phyloP scores from a whole-genome alignment of 306 rosid genomes.

The Pachyrhizus erosus region DNA sequence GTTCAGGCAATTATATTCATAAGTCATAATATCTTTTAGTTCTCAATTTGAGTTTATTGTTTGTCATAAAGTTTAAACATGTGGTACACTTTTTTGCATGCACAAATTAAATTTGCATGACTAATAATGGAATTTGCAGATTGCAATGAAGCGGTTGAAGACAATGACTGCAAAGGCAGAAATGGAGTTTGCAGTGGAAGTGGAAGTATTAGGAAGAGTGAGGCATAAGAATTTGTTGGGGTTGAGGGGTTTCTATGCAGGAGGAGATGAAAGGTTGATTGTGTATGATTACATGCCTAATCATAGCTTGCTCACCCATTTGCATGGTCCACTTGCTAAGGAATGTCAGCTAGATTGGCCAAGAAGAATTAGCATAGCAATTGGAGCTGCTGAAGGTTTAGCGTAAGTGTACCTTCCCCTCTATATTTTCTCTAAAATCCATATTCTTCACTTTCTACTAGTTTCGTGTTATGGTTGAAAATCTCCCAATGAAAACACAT shows the following conservation, averaged over 20 bases:
- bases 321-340: constrained; percentile 71
- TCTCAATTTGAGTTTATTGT: not conserved
- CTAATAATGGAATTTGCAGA: constrained; percentile 44
- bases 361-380: constrained; percentile 64
- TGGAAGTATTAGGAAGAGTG: constrained; percentile 86
- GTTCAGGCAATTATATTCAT: constrained; percentile 51
- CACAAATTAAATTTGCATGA: not conserved
- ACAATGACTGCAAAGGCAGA: constrained; percentile 77
- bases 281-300: constrained; percentile 88
- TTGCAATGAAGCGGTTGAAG: constrained; percentile 81
- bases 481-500: not conserved
- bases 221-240: constrained; percentile 78
- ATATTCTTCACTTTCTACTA: not conserved
- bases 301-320: constrained; percentile 77
- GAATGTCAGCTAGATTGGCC: constrained; percentile 72
- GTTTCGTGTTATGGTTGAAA: not conserved
- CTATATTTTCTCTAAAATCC: too few relatives aligned
- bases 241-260: constrained; percentile 78
- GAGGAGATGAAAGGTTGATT: constrained; percentile 80
- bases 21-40: not conserved
- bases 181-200: constrained; percentile 93
- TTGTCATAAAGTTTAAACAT: not conserved
- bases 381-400: constrained; percentile 82
- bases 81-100: not conserved
- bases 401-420: constrained; percentile 53